A percentile compares a stretch with the other conserved stretches of the same genome.
phyloP scores from a whole-genome alignment of 352 stramenopile species.

The Phytophthora boehmeriae region DNA sequence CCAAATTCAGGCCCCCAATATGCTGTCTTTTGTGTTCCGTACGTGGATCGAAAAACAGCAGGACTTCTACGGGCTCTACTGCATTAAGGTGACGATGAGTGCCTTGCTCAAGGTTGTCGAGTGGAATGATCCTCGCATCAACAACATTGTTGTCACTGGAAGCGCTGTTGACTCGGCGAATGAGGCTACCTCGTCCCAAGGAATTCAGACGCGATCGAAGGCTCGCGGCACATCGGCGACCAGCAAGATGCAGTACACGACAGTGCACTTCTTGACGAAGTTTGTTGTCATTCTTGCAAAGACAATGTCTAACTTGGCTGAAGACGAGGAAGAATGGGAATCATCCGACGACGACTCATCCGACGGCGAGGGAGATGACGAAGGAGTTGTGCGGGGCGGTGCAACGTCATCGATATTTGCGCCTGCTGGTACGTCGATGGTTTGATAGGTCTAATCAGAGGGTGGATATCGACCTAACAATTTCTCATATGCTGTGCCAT shows the following conservation, averaged over 20 bases:
- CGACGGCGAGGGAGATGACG: slow-evolving; percentile 59
- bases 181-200: slow-evolving; percentile 6
- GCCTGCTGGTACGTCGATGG: slow-evolving; percentile 54
- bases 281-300: slow-evolving; percentile 76
- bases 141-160: slow-evolving; percentile 65
- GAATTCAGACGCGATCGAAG: slow-evolving; percentile 69
- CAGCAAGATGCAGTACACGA: slow-evolving; percentile 50
- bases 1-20: slow-evolving; percentile 42
- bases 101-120: slow-evolving; percentile 73
- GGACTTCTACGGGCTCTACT: slow-evolving; percentile 86
- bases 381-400: slow-evolving; percentile 15
- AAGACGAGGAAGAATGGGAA: slow-evolving; percentile 83
- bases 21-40: slow-evolving; percentile 80
- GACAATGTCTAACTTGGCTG: slow-evolving; percentile 67
- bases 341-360: slow-evolving; percentile 75
- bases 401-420: slow-evolving; percentile 66
- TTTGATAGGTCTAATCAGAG: background rate
- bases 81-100: slow-evolving; percentile 84
- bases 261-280: slow-evolving; percentile 84
- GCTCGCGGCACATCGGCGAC: slow-evolving; percentile 35
- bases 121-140: slow-evolving; percentile 78
- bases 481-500: slow-evolving; percentile 13
- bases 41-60: slow-evolving; percentile 87
- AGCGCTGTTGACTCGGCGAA: slow-evolving; percentile 42
- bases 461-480: slow-evolving; percentile 1